A percentile compares a stretch with the other conserved stretches of the same genome.
These are phyloP conservation scores for Platanus orientalis DNA, from an alignment of 164 flowering plant species.

Conservation along the genomic window DNA sequence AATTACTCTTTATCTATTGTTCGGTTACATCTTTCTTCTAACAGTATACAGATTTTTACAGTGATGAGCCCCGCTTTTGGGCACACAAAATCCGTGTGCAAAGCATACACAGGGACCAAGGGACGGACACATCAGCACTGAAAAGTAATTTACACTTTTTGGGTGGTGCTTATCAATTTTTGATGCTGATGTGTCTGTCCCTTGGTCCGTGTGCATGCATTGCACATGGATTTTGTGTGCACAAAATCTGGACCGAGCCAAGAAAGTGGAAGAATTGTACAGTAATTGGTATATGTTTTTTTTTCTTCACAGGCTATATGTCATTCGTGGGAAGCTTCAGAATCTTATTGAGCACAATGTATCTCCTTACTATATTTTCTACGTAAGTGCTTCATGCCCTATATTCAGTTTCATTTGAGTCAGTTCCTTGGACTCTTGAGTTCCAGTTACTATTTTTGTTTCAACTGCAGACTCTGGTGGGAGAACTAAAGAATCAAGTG, in stretches of 20 bases:
- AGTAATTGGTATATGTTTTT: neutral
- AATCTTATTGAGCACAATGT: constrained; percentile 52
- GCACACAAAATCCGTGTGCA: too few relatives aligned
- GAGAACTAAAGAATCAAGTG: constrained; percentile 44
- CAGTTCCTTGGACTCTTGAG: neutral
- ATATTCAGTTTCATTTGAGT: neutral
- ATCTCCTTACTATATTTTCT: constrained; percentile 41
- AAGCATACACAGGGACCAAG: too few relatives aligned
- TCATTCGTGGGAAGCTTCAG: constrained; percentile 57
- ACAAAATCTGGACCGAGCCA: too few relatives aligned
- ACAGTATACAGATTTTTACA: too few relatives aligned
- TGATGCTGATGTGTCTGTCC: too few relatives aligned
- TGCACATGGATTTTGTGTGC: too few relatives aligned
- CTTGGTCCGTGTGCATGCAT: too few relatives aligned
- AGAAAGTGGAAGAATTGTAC: neutral
- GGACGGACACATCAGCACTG: too few relatives aligned
- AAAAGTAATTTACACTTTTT: too few relatives aligned
- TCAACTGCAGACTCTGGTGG: constrained; percentile 37
- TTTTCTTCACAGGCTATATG: constrained; percentile 41
- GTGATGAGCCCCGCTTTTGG: neutral
- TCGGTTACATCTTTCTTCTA: neutral
- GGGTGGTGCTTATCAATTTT: too few relatives aligned
- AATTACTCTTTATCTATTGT: neutral
- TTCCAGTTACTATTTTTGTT: neutral
- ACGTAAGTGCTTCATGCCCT: constrained; percentile 26